phyloP scores from a whole-genome alignment of 805 yeast species.

The Suhomyces pyralidae region DNA sequence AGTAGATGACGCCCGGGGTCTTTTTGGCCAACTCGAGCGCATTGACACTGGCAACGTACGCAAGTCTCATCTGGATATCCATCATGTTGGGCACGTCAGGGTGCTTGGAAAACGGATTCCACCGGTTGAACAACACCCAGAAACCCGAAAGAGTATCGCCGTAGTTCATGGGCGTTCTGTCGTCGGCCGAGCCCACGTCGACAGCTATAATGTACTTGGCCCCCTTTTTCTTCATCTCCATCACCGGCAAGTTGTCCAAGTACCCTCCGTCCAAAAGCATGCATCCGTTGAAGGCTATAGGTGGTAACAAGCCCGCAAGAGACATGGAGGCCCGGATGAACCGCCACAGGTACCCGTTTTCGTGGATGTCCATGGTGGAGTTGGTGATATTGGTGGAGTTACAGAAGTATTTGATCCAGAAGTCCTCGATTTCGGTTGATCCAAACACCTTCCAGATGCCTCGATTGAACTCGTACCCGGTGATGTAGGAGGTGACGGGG shows the following conservation, averaged over 20 bases:
- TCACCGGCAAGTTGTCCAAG: slow-evolving; percentile 88
- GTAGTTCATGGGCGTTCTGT: slow-evolving; percentile 80
- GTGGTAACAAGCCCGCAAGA: slow-evolving; percentile 88
- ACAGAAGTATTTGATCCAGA: slow-evolving; percentile 86
- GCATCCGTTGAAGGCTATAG: slow-evolving; percentile 81
- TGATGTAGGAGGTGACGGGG: slow-evolving; percentile 91
- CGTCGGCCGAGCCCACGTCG: slow-evolving; percentile 95
- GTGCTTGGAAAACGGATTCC: slow-evolving; percentile 84
- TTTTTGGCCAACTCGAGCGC: slow-evolving; percentile 85
- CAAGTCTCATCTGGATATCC: slow-evolving; percentile 88
- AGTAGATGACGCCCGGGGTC: slow-evolving; percentile 79
- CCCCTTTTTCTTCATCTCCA: slow-evolving; percentile 87
- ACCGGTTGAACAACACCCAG: slow-evolving; percentile 83
- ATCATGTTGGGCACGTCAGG: slow-evolving; percentile 93
- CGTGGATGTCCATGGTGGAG: slow-evolving; percentile 92
- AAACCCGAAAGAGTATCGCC: slow-evolving; percentile 92
- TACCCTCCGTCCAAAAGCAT: slow-evolving; percentile 97
- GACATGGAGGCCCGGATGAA: slow-evolving; percentile 96
- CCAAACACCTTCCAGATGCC: slow-evolving; percentile 98
- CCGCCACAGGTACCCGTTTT: slow-evolving; percentile 92
- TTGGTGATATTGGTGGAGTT: slow-evolving; percentile 94
- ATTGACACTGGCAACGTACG: slow-evolving; percentile 92
- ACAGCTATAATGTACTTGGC: slow-evolving; percentile 86
- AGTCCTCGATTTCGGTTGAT: slow-evolving; percentile 88
- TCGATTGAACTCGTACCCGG: slow-evolving; percentile 95